Conservation (phyloP, 2,329 filamentous ascomycete genomes). For the Elsinoe fawcettii region DNA sequence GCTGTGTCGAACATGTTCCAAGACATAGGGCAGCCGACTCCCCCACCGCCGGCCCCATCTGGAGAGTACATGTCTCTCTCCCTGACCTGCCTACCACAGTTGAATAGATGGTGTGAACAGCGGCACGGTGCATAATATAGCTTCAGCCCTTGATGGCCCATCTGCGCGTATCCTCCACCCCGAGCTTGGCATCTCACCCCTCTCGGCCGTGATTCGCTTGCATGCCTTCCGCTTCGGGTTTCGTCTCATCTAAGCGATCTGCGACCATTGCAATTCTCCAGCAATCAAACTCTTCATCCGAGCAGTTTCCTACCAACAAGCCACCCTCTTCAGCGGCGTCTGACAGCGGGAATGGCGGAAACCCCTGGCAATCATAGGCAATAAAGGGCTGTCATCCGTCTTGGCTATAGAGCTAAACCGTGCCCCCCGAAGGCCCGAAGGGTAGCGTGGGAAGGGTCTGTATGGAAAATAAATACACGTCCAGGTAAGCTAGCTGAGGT, state of each 20-base stretch:
- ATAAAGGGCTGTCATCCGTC: neutral
- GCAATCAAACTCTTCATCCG: neutral
- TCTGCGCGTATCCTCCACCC: neutral
- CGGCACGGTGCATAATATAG: neutral
- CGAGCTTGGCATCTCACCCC: neutral
- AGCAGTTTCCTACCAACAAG: neutral
- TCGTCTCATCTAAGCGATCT: constrained; percentile 1
- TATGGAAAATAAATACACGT: constrained; percentile 4
- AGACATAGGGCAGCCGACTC: neutral
- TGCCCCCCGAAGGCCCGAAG: no score
- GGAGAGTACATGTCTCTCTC: neutral
- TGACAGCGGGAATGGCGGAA: constrained; percentile 7
- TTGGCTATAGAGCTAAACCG: constrained; percentile 7
- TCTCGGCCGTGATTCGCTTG: constrained; percentile 1
- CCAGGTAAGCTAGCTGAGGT: neutral
- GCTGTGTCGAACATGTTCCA: neutral
- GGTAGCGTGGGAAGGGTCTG: neutral
- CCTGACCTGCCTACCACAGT: neutral
- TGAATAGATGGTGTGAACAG: neutral
- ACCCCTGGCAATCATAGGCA: neutral
- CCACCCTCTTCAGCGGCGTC: neutral
- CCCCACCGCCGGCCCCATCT: neutral
- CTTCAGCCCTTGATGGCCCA: neutral
- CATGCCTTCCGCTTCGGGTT: neutral
- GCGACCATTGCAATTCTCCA: neutral